Evolutionary conservation across 352 stramenopile species (phyloP).

Genomic region (Phytopythium delawarense): DNA sequence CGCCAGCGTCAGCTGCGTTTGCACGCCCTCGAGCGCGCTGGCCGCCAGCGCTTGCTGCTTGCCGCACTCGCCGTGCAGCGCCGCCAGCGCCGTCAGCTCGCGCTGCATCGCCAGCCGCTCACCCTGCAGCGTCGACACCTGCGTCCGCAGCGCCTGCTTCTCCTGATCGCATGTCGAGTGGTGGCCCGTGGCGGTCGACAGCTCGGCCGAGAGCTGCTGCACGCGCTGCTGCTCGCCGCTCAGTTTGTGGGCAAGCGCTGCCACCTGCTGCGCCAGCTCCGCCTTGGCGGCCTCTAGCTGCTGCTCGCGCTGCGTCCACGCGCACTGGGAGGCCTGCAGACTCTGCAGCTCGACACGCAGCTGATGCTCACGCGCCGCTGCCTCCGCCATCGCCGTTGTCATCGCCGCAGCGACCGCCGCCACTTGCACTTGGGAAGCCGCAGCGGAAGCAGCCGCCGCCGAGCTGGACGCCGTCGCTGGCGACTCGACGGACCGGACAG

Average conservation of each 20-base stretch:
- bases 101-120: constrained; percentile 11
- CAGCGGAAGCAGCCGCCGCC: not conserved
- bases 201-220: not conserved
- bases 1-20: constrained; percentile 19
- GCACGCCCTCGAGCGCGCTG: constrained; percentile 22
- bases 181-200: not conserved
- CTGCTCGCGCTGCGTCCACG: constrained; percentile 1
- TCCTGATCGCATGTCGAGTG: constrained; percentile 10
- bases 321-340: not conserved
- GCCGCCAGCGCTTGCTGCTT: constrained; percentile 23
- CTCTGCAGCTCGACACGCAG: constrained; percentile 6
- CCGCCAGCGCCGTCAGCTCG: constrained; percentile 14
- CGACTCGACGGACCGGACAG: not conserved
- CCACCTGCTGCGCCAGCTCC: constrained; percentile 5
- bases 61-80: constrained; percentile 20
- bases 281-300: constrained; percentile 4
- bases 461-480: not conserved
- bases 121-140: constrained; percentile 12
- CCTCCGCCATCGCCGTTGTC: not conserved
- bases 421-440: not conserved
- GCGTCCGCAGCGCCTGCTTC: constrained; percentile 14
- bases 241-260: constrained; percentile 7
- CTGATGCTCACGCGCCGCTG: constrained; percentile 9
- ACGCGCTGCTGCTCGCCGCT: constrained; percentile 2
- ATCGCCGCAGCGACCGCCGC: not conserved